Base-by-base conservation (phyloP, 306 rosid species). In the Dalbergia oliveri region DNA sequence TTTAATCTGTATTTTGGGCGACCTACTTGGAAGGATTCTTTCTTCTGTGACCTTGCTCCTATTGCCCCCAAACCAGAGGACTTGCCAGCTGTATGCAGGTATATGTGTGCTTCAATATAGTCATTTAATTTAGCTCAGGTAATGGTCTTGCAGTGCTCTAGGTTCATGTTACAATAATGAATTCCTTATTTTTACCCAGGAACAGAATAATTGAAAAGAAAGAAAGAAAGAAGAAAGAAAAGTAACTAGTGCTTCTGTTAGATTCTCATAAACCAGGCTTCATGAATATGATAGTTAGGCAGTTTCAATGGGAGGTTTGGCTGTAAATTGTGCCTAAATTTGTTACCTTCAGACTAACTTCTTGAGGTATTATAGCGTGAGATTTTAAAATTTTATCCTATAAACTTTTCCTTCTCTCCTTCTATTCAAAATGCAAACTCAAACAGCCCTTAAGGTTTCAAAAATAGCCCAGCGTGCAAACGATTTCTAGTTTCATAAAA, bases 31-130 rank as follows among this genome's bases (percentile, higher is more conserved):
- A 89, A 83, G 65, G 94, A 89, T 26, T 16, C 91, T 4, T 39
- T 88, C 50, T 0, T 1, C 3, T 81, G 79, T 14, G 1, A 9
- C 0, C 0, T 78, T 51, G 80, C 74, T 65, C 92, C 91, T 19
- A 9, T 58, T 79, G 60, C 85, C 13, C 88, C 87, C 11, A 85
- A 78, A 10, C 90, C 85, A 5, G 66, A 88, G 68, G 86, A 88
- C 0, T 39, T 87, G 23, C 94, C 92, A 12, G 34, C 41, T 7
- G 56, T 76, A 8, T 91, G 86, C 88, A 89, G 89, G 95, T 86
- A 37, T 45, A 19, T 26, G 3, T 47, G 50, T 47, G 31, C 31
- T 26, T 21, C 44, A 49, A 11, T 26, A 11, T 35, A 6, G 53
- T 13, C 13, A 45, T 16, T 66, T 0, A 1, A 21, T 1, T 26